Evolutionary conservation across 768 basidiomycete genomes (phyloP).

Genomic region (Auriscalpium vulgare): DNA sequence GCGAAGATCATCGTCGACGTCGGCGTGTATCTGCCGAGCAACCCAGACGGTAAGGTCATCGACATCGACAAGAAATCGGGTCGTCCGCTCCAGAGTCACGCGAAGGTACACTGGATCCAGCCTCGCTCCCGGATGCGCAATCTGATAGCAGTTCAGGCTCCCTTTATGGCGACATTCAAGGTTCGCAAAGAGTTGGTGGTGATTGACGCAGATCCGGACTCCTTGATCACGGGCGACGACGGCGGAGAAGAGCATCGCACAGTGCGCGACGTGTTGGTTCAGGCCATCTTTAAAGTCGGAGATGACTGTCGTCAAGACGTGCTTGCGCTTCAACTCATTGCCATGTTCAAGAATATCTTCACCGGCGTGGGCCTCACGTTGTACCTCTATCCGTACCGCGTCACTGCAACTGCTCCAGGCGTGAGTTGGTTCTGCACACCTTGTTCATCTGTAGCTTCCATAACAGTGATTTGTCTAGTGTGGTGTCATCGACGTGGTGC

Average conservation of each 20-base stretch:
- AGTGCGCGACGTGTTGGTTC: constrained; percentile 75
- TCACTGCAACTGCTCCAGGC: constrained; percentile 93
- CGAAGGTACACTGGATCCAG: constrained; percentile 54
- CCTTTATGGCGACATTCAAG: constrained; percentile 99
- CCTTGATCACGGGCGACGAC: constrained; percentile 57
- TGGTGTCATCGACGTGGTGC: constrained; percentile 97
- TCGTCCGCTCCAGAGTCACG: constrained; percentile 92
- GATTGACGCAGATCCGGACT: constrained; percentile 64
- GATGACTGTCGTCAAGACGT: constrained; percentile 99
- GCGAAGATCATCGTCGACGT: constrained; percentile 86
- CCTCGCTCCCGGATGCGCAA: not conserved
- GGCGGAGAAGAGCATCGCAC: constrained; percentile 46
- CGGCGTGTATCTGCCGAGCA: constrained; percentile 96
- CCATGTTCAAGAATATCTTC: constrained; percentile 99
- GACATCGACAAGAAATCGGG: constrained; percentile 97
- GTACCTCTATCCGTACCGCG: constrained; percentile 93
- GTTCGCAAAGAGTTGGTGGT: constrained; percentile 79
- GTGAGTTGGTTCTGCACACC: constrained; percentile 36
- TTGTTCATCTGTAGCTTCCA: not conserved
- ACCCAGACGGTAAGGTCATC: constrained; percentile 94
- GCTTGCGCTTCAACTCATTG: constrained; percentile 93
- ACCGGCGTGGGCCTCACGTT: constrained; percentile 79
- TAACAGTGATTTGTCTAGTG: constrained; percentile 45
- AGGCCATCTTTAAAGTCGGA: constrained; percentile 99
- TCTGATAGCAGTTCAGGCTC: constrained; percentile 53